phyloP scores from a whole-genome alignment of 176 grass and related monocot species.

The Oryza glaberrima region DNA sequence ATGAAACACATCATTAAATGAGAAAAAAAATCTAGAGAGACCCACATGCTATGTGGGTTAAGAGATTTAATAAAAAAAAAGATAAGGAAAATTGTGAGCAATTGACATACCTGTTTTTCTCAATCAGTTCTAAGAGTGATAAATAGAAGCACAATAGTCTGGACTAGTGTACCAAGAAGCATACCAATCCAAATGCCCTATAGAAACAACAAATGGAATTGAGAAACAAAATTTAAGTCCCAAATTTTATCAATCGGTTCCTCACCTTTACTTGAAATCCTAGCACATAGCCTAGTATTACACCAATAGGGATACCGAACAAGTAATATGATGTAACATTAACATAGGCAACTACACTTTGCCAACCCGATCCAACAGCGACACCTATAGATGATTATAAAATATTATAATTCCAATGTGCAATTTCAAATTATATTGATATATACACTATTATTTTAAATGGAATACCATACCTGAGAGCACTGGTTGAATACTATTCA shows the following conservation, averaged over 20 bases:
- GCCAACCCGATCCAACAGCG: constrained; percentile 82
- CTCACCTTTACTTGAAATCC: constrained; percentile 69
- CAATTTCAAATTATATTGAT: not conserved
- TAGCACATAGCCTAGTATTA: constrained; percentile 64
- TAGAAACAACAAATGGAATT: constrained; percentile 9
- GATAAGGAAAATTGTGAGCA: not conserved
- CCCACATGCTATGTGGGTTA: not conserved
- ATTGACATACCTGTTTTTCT: constrained; percentile 63
- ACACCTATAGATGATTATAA: constrained; percentile 57
- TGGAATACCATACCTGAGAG: constrained; percentile 59
- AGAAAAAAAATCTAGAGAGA: not conserved
- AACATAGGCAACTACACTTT: constrained; percentile 79
- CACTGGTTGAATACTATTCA: constrained; percentile 91
- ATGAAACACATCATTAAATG: not conserved
- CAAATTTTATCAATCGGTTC: not conserved
- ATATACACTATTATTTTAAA: not conserved
- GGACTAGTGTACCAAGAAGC: constrained; percentile 76
- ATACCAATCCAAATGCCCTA: constrained; percentile 99
- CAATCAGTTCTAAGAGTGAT: constrained; percentile 67
- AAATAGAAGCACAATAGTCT: constrained; percentile 64
- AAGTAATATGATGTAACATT: constrained; percentile 87
- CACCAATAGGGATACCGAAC: constrained; percentile 83
- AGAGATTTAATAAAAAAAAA: not conserved
- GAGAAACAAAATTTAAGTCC: not conserved
- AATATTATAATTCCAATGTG: no score